Conservation (phyloP, 2,329 filamentous ascomycete species). For the Metarhizium sp. region DNA sequence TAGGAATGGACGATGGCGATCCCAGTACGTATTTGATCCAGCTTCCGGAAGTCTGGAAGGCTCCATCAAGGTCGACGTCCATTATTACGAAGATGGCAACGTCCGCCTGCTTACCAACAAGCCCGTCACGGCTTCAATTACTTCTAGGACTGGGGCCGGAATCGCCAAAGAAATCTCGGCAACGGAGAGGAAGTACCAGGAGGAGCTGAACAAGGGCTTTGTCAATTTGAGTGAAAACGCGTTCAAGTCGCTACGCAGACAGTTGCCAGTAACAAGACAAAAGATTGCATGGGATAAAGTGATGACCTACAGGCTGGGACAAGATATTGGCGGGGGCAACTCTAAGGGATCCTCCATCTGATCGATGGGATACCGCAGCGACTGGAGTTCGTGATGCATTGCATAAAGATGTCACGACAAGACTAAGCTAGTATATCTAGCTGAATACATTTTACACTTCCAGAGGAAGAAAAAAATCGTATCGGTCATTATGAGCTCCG, state of each 20-base stretch:
- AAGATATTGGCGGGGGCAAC: conserved; percentile 66
- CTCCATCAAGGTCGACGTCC: conserved; percentile 84
- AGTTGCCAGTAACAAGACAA: conserved; percentile 91
- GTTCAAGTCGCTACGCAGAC: conserved; percentile 86
- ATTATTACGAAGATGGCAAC: conserved; percentile 99
- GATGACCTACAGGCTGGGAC: conserved; percentile 77
- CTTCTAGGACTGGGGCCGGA: conserved; percentile 54
- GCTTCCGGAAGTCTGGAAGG: conserved; percentile 62
- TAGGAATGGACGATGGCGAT: conserved; percentile 95
- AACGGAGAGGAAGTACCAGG: conserved; percentile 87
- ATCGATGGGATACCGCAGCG: conserved; percentile 21
- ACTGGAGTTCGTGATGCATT: background rate
- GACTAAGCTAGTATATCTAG: background rate
- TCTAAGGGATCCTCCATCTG: conserved; percentile 26
- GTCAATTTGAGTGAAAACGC: conserved; percentile 81
- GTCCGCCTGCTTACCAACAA: conserved; percentile 90
- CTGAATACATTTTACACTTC: background rate
- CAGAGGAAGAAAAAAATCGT: background rate
- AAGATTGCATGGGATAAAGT: conserved; percentile 99
- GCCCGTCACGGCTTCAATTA: conserved; percentile 51
- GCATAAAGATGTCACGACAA: background rate
- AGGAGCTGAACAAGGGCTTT: conserved; percentile 89
- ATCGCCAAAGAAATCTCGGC: conserved; percentile 70
- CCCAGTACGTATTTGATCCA: conserved; percentile 70
- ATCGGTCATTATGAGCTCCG: background rate